Conservation (phyloP, 2,329 filamentous ascomycete genomes). For the Didymella pinodella region DNA sequence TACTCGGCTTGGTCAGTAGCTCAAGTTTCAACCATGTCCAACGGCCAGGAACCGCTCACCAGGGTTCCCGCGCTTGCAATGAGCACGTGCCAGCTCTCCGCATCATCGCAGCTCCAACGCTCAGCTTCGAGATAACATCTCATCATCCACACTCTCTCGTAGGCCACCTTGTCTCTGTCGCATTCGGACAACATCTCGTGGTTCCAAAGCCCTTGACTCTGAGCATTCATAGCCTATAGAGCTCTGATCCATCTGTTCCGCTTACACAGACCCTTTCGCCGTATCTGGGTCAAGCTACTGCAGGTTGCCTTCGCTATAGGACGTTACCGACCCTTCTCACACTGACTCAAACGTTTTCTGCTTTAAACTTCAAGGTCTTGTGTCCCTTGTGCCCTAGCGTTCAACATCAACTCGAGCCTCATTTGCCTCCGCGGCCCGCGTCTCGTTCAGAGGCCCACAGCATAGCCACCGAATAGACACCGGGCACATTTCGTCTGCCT, state of each 20-base stretch:
- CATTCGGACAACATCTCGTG: neutral
- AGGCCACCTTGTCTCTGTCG: neutral
- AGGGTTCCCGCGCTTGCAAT: constrained; percentile 11
- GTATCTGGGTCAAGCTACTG: constrained; percentile 2
- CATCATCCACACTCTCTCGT: constrained; percentile 11
- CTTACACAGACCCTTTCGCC: neutral
- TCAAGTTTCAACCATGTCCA: neutral
- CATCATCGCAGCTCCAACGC: constrained; percentile 23
- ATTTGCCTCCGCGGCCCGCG: constrained; percentile 9
- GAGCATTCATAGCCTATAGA: neutral
- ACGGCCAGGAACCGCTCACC: neutral
- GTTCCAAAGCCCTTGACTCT: neutral
- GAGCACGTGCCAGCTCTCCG: constrained; percentile 32
- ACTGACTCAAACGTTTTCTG: neutral
- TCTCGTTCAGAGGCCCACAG: constrained; percentile 11
- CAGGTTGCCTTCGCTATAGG: constrained; percentile 1
- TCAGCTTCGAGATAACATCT: constrained; percentile 18
- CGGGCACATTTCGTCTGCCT: neutral
- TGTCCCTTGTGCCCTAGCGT: constrained; percentile 6
- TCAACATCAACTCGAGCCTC: constrained; percentile 4
- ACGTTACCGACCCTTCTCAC: neutral
- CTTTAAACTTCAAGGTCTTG: neutral
- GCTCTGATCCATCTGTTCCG: neutral
- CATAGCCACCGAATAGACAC: constrained; percentile 7
- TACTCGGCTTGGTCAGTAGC: neutral